These are phyloP conservation scores for Pisolithus marmoratus DNA, from an alignment of 768 basidiomycete genomes.

Conservation along the genomic window DNA sequence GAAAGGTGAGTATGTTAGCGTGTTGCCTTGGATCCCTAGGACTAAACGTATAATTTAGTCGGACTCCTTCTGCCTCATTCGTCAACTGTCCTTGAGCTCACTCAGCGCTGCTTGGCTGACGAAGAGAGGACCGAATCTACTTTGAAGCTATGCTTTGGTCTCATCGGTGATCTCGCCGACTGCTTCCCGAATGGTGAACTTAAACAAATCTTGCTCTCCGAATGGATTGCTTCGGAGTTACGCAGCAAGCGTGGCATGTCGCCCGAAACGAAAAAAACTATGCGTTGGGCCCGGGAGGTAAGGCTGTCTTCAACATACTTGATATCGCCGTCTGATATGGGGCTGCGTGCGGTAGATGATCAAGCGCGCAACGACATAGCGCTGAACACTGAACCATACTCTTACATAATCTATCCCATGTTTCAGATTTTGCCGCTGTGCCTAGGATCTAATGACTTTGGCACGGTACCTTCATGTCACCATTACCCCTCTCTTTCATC, in stretches of 20 bases:
- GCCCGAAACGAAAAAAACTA: constrained; percentile 77
- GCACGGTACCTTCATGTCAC: constrained; percentile 8
- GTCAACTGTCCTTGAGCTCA: constrained; percentile 70
- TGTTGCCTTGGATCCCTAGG: not conserved
- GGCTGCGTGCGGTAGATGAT: constrained; percentile 50
- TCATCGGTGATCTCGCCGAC: constrained; percentile 91
- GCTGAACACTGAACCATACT: constrained; percentile 12
- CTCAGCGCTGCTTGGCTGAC: constrained; percentile 68
- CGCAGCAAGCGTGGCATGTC: constrained; percentile 70
- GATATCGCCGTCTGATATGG: not conserved
- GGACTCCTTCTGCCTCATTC: constrained; percentile 59
- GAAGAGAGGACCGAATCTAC: constrained; percentile 82
- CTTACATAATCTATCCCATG: constrained; percentile 21
- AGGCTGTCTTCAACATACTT: constrained; percentile 11
- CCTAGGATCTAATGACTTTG: constrained; percentile 45
- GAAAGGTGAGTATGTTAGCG: constrained; percentile 44
- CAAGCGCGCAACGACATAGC: constrained; percentile 73
- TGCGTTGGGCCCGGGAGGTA: constrained; percentile 94
- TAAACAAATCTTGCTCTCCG: constrained; percentile 69
- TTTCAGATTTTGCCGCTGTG: constrained; percentile 30
- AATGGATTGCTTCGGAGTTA: constrained; percentile 74
- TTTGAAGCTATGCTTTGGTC: constrained; percentile 70
- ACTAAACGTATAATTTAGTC: constrained; percentile 2
- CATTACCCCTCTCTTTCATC: constrained; percentile 16
- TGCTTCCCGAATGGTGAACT: constrained; percentile 77